Evolutionary conservation across 495 filamentous ascomycete species (phyloP), one percentile per base, ranked within the genome.

Genomic region (Sporormia fimetaria): DNA sequence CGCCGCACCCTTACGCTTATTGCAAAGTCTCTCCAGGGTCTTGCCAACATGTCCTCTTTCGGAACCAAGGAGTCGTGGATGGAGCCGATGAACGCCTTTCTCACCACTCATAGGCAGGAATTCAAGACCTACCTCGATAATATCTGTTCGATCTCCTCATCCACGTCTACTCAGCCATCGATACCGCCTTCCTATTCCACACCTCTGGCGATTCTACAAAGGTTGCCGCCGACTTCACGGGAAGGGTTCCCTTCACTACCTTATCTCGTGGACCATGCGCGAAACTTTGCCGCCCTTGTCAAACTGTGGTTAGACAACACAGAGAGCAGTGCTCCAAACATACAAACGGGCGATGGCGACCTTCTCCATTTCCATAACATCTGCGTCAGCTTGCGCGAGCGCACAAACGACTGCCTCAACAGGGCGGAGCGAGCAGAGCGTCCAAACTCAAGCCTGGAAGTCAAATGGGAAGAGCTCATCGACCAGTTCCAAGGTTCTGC

Each of bases 61-160:
- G 92, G 90, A 40, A 82, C 80, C 54, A 96, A 96, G 59, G 90
- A 96, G 59, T 74, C 79, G 3, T 99, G 88, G 87, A 99, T 99
- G 90, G 92, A 93, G 61, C 85, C 84, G 3, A 96, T 96, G 92
- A 99, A 95, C 55, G 71, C 69, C 8, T 84, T 85, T 50, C 65
- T 85, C 40, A 51, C 54, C 7, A 60, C 66, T n/a, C 68, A 81
- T 42, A 63, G 76, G 6, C 74, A 78, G 39, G 75, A 81, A 16
- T 83, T 96, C 63, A 92, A 86, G 57, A 69, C 77, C 18, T 95
- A 88, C 52, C 76, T 96, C 44, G 87, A 96, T 54, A 66, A 69
- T 17, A 77, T 94, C 30, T 95, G 87, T 60, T 71, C 74, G 21
- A 83, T 99, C 34, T 76, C 87, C 1, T 71, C 54, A 23, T 70